phyloP scores from a whole-genome alignment of 495 filamentous ascomycete genomes.

The Penicillium cataractarum region DNA sequence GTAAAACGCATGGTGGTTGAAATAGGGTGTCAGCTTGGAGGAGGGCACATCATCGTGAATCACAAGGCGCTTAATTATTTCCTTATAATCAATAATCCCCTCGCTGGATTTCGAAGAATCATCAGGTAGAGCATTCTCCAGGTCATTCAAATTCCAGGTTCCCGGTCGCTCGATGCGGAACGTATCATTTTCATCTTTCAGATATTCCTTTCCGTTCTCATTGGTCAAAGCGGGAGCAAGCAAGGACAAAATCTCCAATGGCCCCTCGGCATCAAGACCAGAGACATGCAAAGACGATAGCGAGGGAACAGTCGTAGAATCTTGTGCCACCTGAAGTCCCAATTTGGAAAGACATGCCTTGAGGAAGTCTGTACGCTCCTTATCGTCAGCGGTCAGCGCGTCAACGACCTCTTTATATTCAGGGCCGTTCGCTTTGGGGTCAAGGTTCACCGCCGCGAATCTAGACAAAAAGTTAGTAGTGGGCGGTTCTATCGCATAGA shows the following conservation, averaged over 20 bases:
- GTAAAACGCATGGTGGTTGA: slow-evolving; percentile 83
- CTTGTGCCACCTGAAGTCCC: slow-evolving; percentile 74
- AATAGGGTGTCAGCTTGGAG: slow-evolving; percentile 79
- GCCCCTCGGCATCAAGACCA: slow-evolving; percentile 62
- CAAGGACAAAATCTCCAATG: slow-evolving; percentile 66
- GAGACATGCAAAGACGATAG: slow-evolving; percentile 87
- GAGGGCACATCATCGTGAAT: slow-evolving; percentile 72
- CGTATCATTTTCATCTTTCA: slow-evolving; percentile 83
- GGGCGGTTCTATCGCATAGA: background rate
- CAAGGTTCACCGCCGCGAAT: slow-evolving; percentile 81
- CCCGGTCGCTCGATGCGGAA: slow-evolving; percentile 74
- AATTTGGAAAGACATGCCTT: slow-evolving; percentile 82
- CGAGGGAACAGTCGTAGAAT: slow-evolving; percentile 71
- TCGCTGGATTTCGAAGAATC: slow-evolving; percentile 37
- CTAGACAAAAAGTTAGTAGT: slow-evolving; percentile 47
- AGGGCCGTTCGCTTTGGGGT: slow-evolving; percentile 60
- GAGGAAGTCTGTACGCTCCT: slow-evolving; percentile 71
- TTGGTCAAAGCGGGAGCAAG: slow-evolving; percentile 67
- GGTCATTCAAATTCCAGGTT: slow-evolving; percentile 61
- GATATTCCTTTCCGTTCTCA: slow-evolving; percentile 70
- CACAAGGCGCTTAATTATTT: slow-evolving; percentile 70
- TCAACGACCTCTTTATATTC: slow-evolving; percentile 71
- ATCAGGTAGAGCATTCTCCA: slow-evolving; percentile 55
- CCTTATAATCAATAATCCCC: slow-evolving; percentile 74
- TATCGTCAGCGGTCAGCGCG: slow-evolving; percentile 70